Percentiles rank a stretch among this genome's conserved stretches.
phyloP scores from a whole-genome alignment of 176 grass and related monocot genomes.

The Oryza coarctata region DNA sequence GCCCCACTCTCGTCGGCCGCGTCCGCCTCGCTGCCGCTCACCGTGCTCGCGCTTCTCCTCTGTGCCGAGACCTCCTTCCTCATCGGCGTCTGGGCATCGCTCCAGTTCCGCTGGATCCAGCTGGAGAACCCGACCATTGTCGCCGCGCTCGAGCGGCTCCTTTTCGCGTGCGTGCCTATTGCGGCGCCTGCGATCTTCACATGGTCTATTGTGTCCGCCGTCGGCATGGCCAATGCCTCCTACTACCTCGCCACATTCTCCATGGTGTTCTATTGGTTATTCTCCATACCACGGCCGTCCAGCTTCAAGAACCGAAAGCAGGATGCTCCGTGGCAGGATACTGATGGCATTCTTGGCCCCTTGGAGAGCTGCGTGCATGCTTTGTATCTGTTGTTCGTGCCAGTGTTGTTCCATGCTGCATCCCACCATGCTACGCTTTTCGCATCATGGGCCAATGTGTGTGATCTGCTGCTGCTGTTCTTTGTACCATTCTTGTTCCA shows the following conservation, averaged over 20 bases:
- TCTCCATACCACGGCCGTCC: slow-evolving; percentile 73
- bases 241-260: slow-evolving; percentile 77
- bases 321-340: slow-evolving; percentile 37
- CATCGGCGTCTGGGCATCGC: slow-evolving; percentile 87
- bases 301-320: slow-evolving; percentile 78
- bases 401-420: slow-evolving; percentile 63
- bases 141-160: slow-evolving; percentile 68
- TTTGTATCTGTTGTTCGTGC: slow-evolving; percentile 75
- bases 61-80: slow-evolving; percentile 92
- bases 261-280: slow-evolving; percentile 95
- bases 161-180: slow-evolving; percentile 86
- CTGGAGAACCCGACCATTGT: slow-evolving; percentile 91
- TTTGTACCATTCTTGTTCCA: slow-evolving; percentile 93
- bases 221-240: slow-evolving; percentile 81
- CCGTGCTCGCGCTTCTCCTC: slow-evolving; percentile 77
- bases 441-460: slow-evolving; percentile 62
- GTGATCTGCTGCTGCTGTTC: slow-evolving; percentile 86
- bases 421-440: slow-evolving; percentile 85
- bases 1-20: slow-evolving; percentile 59
- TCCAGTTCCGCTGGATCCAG: slow-evolving; percentile 99
- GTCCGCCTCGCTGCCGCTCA: slow-evolving; percentile 56
- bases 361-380: slow-evolving; percentile 85
- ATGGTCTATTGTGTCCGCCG: slow-evolving; percentile 76
- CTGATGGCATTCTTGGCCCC: slow-evolving; percentile 64
- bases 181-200: slow-evolving; percentile 66